Evolutionary conservation across 139 green algal species (phyloP).

Genomic region (Dunaliella primolecta): DNA sequence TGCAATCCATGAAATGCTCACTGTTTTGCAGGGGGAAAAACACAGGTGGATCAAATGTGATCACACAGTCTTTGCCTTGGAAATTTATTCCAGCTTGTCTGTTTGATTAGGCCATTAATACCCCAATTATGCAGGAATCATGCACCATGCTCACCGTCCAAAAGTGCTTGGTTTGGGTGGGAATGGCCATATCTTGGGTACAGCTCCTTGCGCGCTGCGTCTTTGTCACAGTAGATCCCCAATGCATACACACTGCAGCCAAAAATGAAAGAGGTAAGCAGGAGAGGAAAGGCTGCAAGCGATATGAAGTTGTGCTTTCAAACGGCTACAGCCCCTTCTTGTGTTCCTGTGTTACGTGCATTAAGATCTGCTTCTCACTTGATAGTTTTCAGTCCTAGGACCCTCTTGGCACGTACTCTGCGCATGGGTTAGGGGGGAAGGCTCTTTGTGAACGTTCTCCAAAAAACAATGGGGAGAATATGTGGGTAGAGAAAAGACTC

Average conservation of each 20-base stretch:
- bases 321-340: too few species aligned
- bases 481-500: too few species aligned
- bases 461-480: too few species aligned
- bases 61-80: too few species aligned
- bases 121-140: too few species aligned
- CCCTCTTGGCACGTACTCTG: not conserved
- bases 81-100: not conserved
- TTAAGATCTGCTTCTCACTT: not conserved
- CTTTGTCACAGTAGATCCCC: not conserved
- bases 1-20: not conserved
- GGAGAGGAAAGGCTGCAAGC: not conserved
- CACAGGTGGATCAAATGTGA: too few species aligned
- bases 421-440: too few species aligned
- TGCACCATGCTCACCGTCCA: not conserved
- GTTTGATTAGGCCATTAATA: too few species aligned
- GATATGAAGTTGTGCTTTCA: not conserved
- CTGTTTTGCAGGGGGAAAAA: too few species aligned
- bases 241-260: not conserved
- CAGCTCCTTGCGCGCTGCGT: not conserved
- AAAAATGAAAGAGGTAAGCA: not conserved
- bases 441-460: too few species aligned
- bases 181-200: not conserved
- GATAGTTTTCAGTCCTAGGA: not conserved
- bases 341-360: too few species aligned
- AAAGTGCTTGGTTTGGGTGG: not conserved